Evolutionary conservation across 2,329 filamentous ascomycete species (phyloP), one percentile per base, ranked within the genome.

Genomic region (Onygenales sp.): DNA sequence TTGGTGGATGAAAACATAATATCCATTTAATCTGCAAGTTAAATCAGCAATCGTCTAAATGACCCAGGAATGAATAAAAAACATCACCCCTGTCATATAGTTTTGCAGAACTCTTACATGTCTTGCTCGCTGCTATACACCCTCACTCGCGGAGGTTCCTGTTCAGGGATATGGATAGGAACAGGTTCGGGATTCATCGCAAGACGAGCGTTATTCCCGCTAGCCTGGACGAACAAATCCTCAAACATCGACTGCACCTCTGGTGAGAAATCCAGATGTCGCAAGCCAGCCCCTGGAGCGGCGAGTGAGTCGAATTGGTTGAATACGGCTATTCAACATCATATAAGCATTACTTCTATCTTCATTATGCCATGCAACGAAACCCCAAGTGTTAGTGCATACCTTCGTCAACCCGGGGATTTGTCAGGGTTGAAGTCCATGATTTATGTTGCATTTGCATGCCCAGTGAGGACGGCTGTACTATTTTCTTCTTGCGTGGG

Each of bases 1-100:
- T n/a, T 61, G 52, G 58, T 75, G 72, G 51, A 74, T 70, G 52
- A 72, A 75, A 44, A 70, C 68, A 53, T 75, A 75, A 52, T 75
- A 74, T 37, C 69, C 72, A 55, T 73, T 72, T 48, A 74, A 61
- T 58, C 72, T 75, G 49, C 36, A 1, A 11, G 3, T 11, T 11
- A 45, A 2, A 52, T 64, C 52, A 63, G 59, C 58, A 53, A n/a
- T 32, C 32, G 32, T 8, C 34, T n/a, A 54, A 2, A 21, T 10
- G 6, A 14, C 2, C 3, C 13, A 40, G 43, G 31, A 17, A 5
- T 43, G 48, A 40, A 32, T n/a, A 31, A 43, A 31, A 43, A 32
- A 14, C 44, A 13, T 32, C 14, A 14, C 7, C 42, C n/a, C 36
- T 47, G 21, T 8, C 34, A 42, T 27, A 43, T 14, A 44, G 37